Evolutionary conservation across 2,329 filamentous ascomycete species (phyloP), one percentile per base, ranked within the genome.

Genomic region (Penicillium rolfsii): DNA sequence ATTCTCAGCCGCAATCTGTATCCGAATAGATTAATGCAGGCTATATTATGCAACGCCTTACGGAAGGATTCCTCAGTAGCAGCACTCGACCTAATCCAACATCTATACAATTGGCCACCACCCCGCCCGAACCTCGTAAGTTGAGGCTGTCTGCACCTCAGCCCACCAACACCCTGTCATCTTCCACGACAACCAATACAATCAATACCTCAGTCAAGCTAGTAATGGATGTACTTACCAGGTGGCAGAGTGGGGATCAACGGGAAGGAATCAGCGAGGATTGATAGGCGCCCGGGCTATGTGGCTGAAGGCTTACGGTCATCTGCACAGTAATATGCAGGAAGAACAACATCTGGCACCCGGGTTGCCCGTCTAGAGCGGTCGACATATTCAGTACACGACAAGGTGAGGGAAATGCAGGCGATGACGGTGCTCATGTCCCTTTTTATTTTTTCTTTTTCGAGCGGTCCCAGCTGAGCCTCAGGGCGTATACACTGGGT

Each of bases 241-340:
- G 46, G 8, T 4, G 35, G 28, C 16, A 2, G 28, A 16, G 46
- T 49, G 2, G 46, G 16, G 28, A 35, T 33, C 7, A 2, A 3
- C 16, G 12, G 46, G n/a, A 35, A 49, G 46, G 8, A 49, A 49
- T 49, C 46, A 49, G 26, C 46, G 46, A 35, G 46, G 7, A 22
- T 19, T 19, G 46, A 49, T 49, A 49, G 28, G 46, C 46, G 46
- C 46, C 28, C 26, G 28, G 46, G 46, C 46, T 33, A 19, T 1
- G 46, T 33, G 46, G 46, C 46, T 28, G 7, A 6, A 8, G 28
- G 43, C 46, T 49, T 4, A 49, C n/a, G 46, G 46, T 49, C 46
- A 49, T 28, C 46, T 49, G 46, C 46, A 49, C 28, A n/a, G 46
- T 49, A 28, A 49, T 49, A 35, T 49, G 46, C 8, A 12, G 11